Percentiles rank a stretch among this genome's conserved stretches.
These are phyloP conservation scores for Cicer cuneatum DNA, from an alignment of 306 rosid genomes.

Conservation along the genomic window DNA sequence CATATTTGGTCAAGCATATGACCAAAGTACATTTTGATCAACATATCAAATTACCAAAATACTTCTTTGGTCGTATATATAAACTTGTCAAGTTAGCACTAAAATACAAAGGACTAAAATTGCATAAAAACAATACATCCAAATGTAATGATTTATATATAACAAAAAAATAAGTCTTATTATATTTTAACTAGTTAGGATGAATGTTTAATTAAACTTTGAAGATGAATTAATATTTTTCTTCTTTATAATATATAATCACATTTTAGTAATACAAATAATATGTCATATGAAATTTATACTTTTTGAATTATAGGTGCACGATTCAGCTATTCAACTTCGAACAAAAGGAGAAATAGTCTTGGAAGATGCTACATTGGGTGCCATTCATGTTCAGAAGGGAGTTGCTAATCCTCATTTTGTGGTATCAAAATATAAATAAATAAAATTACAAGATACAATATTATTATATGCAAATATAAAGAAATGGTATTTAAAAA, in stretches of 20 bases:
- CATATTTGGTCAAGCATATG: no score
- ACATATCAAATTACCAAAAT: no score
- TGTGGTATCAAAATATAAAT: background rate
- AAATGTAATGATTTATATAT: no score
- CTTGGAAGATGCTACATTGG: background rate
- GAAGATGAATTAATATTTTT: background rate
- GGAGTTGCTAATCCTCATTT: constrained; percentile 4
- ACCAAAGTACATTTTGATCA: no score
- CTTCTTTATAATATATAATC: background rate
- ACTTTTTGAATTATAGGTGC: background rate
- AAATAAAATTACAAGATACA: no score
- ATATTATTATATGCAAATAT: no score
- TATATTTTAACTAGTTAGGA: background rate
- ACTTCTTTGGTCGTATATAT: no score
- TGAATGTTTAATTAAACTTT: no score
- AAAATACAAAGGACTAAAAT: no score
- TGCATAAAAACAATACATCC: no score
- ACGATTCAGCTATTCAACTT: constrained; percentile 31
- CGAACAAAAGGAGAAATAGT: constrained; percentile 23
- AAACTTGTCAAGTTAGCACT: no score
- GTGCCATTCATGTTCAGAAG: constrained; percentile 22
- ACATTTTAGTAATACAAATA: background rate
- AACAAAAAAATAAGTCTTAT: background rate
- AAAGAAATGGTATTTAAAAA: no score
- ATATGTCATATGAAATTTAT: background rate